A percentile compares a stretch with the other conserved stretches of the same genome.
phyloP scores from a whole-genome alignment of 139 green algal genomes.

The Coelastrella sp. region DNA sequence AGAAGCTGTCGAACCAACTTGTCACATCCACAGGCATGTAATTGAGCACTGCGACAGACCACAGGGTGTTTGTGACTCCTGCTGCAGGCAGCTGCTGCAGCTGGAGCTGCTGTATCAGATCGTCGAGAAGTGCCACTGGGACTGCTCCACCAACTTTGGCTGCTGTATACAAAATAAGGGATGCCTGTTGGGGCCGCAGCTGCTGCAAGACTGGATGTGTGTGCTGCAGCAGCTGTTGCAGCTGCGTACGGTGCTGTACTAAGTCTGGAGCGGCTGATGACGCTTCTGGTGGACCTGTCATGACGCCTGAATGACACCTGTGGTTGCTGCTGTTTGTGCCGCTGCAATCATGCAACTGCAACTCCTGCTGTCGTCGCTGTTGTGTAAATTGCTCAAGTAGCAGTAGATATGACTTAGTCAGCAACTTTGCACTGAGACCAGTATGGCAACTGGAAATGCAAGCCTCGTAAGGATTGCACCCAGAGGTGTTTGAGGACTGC shows the following conservation, averaged over 20 bases:
- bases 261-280: no score
- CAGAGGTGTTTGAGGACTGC: no score
- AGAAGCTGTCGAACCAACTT: conserved; percentile 20
- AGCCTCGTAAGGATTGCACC: no score
- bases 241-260: no score
- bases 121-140: background rate
- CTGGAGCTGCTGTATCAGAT: conserved; percentile 18
- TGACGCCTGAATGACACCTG: background rate
- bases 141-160: background rate
- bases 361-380: background rate
- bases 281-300: background rate
- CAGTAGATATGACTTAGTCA: background rate
- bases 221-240: conserved; percentile 7
- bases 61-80: conserved; percentile 22
- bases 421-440: background rate
- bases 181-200: conserved; percentile 16
- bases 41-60: conserved; percentile 10
- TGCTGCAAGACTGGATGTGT: conserved; percentile 3
- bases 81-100: conserved; percentile 20
- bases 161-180: conserved; percentile 18
- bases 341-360: background rate
- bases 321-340: background rate
- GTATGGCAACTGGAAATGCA: no score
- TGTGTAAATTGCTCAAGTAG: background rate
- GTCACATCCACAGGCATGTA: background rate